A percentile compares a stretch with the other conserved stretches of the same genome.
These are phyloP conservation scores for Rhododendron henanense DNA, from an alignment of 148 eudicot species.

Conservation along the genomic window DNA sequence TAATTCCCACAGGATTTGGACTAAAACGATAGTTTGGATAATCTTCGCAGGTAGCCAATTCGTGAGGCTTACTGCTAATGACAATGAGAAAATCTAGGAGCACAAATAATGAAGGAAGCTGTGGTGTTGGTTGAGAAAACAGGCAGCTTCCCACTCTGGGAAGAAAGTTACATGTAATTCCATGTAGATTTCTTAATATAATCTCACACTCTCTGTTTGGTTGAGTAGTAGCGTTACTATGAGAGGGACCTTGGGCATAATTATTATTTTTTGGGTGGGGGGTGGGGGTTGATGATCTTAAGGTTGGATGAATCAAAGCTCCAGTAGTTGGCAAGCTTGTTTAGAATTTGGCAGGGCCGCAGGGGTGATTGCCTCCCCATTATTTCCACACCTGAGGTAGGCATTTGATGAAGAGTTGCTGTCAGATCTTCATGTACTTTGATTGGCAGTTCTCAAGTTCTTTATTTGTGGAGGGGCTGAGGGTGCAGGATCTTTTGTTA, in stretches of 20 bases:
- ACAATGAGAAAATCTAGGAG: not conserved
- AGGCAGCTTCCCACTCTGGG: not conserved
- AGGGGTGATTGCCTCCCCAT: not conserved
- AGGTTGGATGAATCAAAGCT: not conserved
- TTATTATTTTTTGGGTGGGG: not conserved
- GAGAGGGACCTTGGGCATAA: not conserved
- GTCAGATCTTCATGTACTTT: not conserved
- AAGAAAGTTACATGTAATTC: not conserved
- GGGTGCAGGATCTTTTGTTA: not conserved
- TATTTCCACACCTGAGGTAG: not conserved
- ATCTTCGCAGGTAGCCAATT: not conserved
- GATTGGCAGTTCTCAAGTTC: not conserved
- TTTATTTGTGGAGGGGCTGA: not conserved
- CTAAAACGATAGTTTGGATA: not conserved
- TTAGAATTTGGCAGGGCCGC: no score
- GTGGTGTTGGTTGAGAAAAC: not conserved
- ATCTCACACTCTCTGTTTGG: not conserved
- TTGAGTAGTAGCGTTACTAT: not conserved
- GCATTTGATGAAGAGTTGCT: not conserved
- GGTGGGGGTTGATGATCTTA: not conserved
- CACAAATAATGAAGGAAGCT: not conserved
- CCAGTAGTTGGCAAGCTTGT: not conserved
- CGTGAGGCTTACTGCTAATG: not conserved
- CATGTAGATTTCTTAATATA: not conserved
- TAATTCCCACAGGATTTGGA: not conserved